Conservation (phyloP, 2,329 filamentous ascomycete species). For the Onygena corvina region DNA sequence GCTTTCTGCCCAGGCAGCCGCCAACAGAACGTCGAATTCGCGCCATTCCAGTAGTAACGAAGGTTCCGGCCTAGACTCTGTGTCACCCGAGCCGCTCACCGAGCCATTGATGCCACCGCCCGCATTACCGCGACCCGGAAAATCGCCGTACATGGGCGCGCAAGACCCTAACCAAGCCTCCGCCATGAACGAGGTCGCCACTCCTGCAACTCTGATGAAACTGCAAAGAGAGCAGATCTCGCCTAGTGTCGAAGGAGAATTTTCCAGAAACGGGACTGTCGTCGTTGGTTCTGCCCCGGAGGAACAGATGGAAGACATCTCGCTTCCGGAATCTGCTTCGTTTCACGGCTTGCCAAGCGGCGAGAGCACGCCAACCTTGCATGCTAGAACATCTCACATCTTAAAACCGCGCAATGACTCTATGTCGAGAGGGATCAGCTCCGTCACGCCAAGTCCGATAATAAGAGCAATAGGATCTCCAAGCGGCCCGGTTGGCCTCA, state of each 20-base stretch:
- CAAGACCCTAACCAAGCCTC: conserved; percentile 22
- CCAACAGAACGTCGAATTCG: conserved; percentile 15
- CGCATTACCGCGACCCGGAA: conserved; percentile 33
- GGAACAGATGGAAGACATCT: conserved; percentile 51
- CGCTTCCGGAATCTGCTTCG: conserved; percentile 60
- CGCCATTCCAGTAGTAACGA: conserved; percentile 32
- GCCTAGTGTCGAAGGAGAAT: conserved; percentile 29
- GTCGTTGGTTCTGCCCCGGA: conserved; percentile 37
- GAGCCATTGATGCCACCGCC: conserved; percentile 41
- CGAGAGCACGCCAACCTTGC: conserved; percentile 44
- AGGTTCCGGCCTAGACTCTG: conserved; percentile 34
- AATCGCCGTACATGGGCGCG: conserved; percentile 30
- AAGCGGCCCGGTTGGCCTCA: conserved; percentile 31
- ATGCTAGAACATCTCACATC: conserved; percentile 51
- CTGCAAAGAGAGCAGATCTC: conserved; percentile 42
- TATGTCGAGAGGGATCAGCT: conserved; percentile 23
- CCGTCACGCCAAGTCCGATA: conserved; percentile 42
- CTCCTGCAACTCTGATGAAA: conserved; percentile 79
- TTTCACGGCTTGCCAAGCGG: conserved; percentile 37
- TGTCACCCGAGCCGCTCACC: conserved; percentile 40
- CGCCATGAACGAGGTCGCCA: conserved; percentile 51
- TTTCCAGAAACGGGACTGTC: conserved; percentile 25
- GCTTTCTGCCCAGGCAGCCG: conserved; percentile 7
- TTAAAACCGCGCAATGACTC: conserved; percentile 18
- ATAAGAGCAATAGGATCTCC: conserved; percentile 43